Conservation (phyloP, 1,284 basidiomycete species). For the Pseudozyma pruni region DNA sequence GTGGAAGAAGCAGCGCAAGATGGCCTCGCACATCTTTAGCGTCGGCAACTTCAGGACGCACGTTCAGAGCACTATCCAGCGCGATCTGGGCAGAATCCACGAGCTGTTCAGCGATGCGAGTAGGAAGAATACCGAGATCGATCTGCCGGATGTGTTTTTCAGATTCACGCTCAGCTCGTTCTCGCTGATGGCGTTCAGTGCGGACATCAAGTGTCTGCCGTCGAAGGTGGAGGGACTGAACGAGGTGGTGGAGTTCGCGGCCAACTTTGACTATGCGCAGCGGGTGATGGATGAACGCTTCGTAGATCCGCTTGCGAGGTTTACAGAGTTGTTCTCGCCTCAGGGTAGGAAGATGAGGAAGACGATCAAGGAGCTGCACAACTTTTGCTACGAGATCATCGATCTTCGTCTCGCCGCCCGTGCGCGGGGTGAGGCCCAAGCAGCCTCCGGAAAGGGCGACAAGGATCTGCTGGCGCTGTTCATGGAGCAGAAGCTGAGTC, state of each 20-base stretch:
- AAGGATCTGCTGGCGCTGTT: constrained; percentile 69
- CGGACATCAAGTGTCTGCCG: constrained; percentile 47
- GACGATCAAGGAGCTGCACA: constrained; percentile 41
- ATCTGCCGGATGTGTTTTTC: constrained; percentile 56
- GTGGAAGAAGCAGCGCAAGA: constrained; percentile 61
- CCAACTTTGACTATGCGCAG: constrained; percentile 66
- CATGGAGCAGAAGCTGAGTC: constrained; percentile 66
- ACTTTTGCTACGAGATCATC: constrained; percentile 50
- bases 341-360: constrained; percentile 42
- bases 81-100: constrained; percentile 32
- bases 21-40: constrained; percentile 57
- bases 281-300: constrained; percentile 57
- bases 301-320: constrained; percentile 36
- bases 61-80: constrained; percentile 49
- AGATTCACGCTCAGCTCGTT: constrained; percentile 59
- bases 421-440: constrained; percentile 30
- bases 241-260: constrained; percentile 61
- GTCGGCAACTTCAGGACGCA: constrained; percentile 53
- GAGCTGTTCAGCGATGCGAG: constrained; percentile 20
- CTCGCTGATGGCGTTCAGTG: constrained; percentile 51
- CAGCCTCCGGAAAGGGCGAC: constrained; percentile 41
- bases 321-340: constrained; percentile 52
- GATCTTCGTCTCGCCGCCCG: constrained; percentile 43
- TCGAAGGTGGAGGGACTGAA: constrained; percentile 44
- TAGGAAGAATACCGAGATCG: constrained; percentile 21